These are phyloP conservation scores for Aspergillus homomorphus DNA, from an alignment of 495 filamentous ascomycete genomes.

Conservation along the genomic window DNA sequence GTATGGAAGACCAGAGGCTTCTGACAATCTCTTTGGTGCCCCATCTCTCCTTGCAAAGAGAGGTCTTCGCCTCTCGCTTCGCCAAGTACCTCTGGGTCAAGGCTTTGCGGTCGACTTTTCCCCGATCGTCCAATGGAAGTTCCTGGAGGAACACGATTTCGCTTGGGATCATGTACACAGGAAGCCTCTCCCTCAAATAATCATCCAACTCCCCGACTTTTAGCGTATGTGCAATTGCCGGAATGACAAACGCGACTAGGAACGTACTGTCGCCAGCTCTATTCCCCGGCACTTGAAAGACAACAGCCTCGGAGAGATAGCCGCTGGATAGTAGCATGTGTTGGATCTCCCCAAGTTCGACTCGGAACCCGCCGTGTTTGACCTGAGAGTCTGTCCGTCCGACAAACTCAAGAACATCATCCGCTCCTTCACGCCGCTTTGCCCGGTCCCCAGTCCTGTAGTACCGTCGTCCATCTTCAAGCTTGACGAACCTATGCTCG, in stretches of 20 bases:
- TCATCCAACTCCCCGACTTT: neutral
- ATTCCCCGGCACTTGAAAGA: neutral
- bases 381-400: constrained; percentile 11
- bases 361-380: constrained; percentile 10
- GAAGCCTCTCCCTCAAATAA: neutral
- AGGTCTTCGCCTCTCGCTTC: neutral
- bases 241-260: constrained; percentile 8
- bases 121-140: constrained; percentile 2
- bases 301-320: neutral
- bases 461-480: neutral
- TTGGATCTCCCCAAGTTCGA: constrained; percentile 11
- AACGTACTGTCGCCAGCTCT: neutral
- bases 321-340: neutral
- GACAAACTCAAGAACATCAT: neutral
- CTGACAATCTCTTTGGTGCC: neutral
- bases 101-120: constrained; percentile 7
- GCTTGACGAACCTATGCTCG: neutral
- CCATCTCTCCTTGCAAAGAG: neutral
- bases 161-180: constrained; percentile 2
- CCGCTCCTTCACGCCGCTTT: neutral
- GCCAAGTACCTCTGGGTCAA: neutral
- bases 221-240: neutral
- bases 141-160: neutral
- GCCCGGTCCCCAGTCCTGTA: constrained; percentile 6
- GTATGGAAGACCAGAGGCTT: neutral